Percentiles rank a stretch among this genome's conserved stretches.
Conservation (phyloP, 805 yeast genomes). For the Nakazawaea wickerhamii region DNA sequence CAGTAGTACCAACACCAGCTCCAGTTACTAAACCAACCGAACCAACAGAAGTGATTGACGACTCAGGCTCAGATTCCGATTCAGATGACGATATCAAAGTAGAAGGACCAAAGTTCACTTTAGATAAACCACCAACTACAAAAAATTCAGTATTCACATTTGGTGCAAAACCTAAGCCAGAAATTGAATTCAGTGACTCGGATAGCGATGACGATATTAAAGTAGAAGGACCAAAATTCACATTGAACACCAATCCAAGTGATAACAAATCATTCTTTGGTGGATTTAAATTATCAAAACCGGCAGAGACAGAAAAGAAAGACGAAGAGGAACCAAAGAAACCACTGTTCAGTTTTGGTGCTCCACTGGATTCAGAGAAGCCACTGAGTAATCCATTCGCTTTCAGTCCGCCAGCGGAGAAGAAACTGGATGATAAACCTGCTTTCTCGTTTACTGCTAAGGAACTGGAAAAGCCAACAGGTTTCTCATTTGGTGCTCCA, state of each 20-base stretch:
- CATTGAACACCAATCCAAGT: slow-evolving; percentile 34
- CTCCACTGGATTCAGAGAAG: slow-evolving; percentile 6
- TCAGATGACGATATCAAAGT: slow-evolving; percentile 54
- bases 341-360: slow-evolving; percentile 4
- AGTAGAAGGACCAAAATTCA: slow-evolving; percentile 70
- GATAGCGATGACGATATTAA: slow-evolving; percentile 60
- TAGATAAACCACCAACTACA: slow-evolving; percentile 41
- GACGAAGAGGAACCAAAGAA: background rate
- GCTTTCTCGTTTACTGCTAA: slow-evolving; percentile 16
- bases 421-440: slow-evolving; percentile 10
- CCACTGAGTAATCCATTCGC: slow-evolving; percentile 4
- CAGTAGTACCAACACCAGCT: background rate
- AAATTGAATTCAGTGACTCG: slow-evolving; percentile 31
- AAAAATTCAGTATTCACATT: slow-evolving; percentile 47
- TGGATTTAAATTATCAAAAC: slow-evolving; percentile 23
- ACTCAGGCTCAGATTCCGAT: slow-evolving; percentile 22
- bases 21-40: background rate
- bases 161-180: slow-evolving; percentile 28
- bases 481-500: slow-evolving; percentile 1
- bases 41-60: slow-evolving; percentile 15
- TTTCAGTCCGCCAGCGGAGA: slow-evolving; percentile 21
- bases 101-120: slow-evolving; percentile 64
- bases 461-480: background rate
- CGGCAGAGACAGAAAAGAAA: slow-evolving; percentile 15
- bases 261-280: slow-evolving; percentile 19